A percentile compares a stretch with the other conserved stretches of the same genome.
phyloP scores from a whole-genome alignment of 2,329 filamentous ascomycete species.

The Tetracladium maxilliforme region DNA sequence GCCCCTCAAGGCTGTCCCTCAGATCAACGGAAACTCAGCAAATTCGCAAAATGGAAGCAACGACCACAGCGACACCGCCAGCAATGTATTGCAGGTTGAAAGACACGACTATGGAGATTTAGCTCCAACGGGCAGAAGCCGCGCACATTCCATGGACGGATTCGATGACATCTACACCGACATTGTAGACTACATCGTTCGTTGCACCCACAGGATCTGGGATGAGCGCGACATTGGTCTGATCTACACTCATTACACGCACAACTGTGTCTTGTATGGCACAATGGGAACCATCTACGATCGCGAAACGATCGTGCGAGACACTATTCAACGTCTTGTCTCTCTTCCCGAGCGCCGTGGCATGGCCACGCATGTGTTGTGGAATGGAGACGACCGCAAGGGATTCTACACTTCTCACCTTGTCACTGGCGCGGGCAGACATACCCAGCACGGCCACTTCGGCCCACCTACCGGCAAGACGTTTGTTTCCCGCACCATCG shows the following conservation, averaged over 20 bases:
- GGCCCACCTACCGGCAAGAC: constrained; percentile 2
- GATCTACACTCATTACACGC: constrained; percentile 2
- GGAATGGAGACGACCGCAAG: constrained; percentile 2
- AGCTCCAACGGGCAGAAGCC: constrained; percentile 1
- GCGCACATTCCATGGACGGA: constrained; percentile 1
- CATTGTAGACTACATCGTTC: constrained; percentile 2
- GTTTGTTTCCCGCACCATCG: constrained; percentile 4
- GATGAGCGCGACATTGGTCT: constrained; percentile 2
- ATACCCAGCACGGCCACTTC: constrained; percentile 2
- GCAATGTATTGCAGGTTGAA: constrained; percentile 2
- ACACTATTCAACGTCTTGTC: constrained; percentile 2
- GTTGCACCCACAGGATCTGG: constrained; percentile 2
- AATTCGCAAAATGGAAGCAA: too few relatives aligned
- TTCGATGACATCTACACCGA: constrained; percentile 3
- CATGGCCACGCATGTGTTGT: constrained; percentile 2
- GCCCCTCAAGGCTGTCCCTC: too few relatives aligned
- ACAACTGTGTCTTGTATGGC: constrained; percentile 2
- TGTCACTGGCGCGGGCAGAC: constrained; percentile 1
- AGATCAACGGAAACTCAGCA: too few relatives aligned
- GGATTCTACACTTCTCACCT: constrained; percentile 3
- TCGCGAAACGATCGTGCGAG: constrained; percentile 2
- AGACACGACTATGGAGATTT: constrained; percentile 2
- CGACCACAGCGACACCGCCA: too few relatives aligned
- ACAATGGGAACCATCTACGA: constrained; percentile 2
- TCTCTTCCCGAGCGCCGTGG: constrained; percentile 2